Percentiles rank a stretch among this genome's conserved stretches.
Evolutionary conservation across 352 stramenopile genomes (phyloP).

Genomic region (Phytophthora pseudosyringae): DNA sequence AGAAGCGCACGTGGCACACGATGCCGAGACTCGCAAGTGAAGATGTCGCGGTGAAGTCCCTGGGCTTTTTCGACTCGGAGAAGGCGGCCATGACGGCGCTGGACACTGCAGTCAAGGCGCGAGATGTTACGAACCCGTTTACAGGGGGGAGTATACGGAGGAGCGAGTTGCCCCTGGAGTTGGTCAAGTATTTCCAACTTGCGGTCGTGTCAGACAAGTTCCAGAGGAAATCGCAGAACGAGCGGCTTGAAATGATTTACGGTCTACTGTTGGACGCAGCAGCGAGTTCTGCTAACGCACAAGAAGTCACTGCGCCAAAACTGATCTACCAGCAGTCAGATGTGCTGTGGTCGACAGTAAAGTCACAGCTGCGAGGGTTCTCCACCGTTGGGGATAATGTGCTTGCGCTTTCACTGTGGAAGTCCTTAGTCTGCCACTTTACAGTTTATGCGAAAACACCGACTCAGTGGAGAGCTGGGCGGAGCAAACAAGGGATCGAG

Average conservation of each 20-base stretch:
- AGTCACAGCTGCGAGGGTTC: conserved; percentile 42
- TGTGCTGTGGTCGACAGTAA: conserved; percentile 2
- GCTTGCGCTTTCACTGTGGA: conserved; percentile 49
- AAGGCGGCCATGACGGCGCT: conserved; percentile 45
- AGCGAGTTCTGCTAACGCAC: conserved; percentile 6
- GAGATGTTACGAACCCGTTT: conserved; percentile 53
- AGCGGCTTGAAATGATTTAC: conserved; percentile 61
- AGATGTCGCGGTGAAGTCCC: conserved; percentile 52
- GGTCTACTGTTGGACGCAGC: conserved; percentile 26
- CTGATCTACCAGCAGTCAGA: conserved; percentile 8
- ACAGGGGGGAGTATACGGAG: conserved; percentile 28
- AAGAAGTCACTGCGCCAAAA: conserved; percentile 5
- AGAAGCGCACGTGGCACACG: conserved; percentile 42
- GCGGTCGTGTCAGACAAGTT: conserved; percentile 62
- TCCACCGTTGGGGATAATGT: conserved; percentile 45
- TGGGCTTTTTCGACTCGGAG: conserved; percentile 73
- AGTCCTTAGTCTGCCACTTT: conserved; percentile 46
- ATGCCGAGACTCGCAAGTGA: conserved; percentile 44
- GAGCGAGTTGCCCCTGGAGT: conserved; percentile 37
- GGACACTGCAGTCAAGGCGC: conserved; percentile 43
- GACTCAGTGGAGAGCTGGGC: conserved; percentile 45
- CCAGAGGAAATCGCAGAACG: conserved; percentile 44
- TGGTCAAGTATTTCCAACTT: conserved; percentile 55
- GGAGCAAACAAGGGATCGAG: conserved; percentile 26
- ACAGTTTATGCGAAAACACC: conserved; percentile 53